A percentile compares a stretch with the other conserved stretches of the same genome.
Evolutionary conservation across 768 basidiomycete species (phyloP).

Genomic region (Leccinum boreale): DNA sequence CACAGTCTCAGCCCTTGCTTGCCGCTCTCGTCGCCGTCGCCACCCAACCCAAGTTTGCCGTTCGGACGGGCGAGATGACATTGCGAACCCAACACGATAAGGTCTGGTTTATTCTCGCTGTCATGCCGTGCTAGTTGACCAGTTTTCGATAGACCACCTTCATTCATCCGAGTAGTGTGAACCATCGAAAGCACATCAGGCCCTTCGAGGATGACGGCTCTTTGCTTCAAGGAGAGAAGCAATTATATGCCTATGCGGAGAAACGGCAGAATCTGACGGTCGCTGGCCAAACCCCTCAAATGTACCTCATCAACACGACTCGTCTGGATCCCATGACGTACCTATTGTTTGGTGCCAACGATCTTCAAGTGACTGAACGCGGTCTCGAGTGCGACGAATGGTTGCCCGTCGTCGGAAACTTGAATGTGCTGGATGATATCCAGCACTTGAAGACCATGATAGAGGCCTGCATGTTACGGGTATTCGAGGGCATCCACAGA

Average conservation of each 20-base stretch:
- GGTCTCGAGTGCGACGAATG: constrained; percentile 89
- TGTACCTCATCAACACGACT: constrained; percentile 75
- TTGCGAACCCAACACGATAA: constrained; percentile 80
- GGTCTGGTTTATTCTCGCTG: constrained; percentile 41
- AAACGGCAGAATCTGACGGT: constrained; percentile 74
- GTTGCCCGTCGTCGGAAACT: constrained; percentile 77
- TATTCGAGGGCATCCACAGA: constrained; percentile 78
- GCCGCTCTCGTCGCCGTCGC: constrained; percentile 84
- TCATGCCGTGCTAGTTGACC: constrained; percentile 11
- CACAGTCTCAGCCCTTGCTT: constrained; percentile 71
- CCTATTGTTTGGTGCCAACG: constrained; percentile 86
- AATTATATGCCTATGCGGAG: constrained; percentile 79
- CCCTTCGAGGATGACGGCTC: constrained; percentile 18
- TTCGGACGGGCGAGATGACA: constrained; percentile 63
- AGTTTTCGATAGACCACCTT: constrained; percentile 51
- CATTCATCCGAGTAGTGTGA: constrained; percentile 87
- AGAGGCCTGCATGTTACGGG: constrained; percentile 82
- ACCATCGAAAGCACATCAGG: constrained; percentile 54
- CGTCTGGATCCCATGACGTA: constrained; percentile 86
- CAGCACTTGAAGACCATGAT: constrained; percentile 74
- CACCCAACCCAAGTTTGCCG: constrained; percentile 87
- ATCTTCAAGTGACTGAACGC: constrained; percentile 61
- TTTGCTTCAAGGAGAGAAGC: constrained; percentile 48
- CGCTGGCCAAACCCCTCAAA: constrained; percentile 49
- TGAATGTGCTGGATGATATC: constrained; percentile 77